Evolutionary conservation across 495 filamentous ascomycete genomes (phyloP).

Genomic region (Podospora pseudopauciseta): DNA sequence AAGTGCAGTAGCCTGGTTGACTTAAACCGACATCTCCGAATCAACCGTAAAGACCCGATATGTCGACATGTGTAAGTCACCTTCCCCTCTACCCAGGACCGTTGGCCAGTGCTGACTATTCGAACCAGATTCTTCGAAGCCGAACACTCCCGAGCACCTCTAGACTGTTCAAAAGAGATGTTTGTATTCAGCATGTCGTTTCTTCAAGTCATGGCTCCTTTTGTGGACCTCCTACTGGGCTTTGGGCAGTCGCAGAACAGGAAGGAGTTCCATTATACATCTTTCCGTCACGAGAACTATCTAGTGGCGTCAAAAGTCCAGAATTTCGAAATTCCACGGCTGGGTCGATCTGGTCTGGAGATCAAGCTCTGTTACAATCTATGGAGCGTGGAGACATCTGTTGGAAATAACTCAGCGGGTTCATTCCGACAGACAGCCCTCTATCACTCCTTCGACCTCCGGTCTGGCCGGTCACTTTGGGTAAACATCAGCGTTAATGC

Average conservation of each 20-base stretch:
- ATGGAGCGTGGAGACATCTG: background rate
- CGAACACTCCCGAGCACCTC: background rate
- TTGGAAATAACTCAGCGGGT: background rate
- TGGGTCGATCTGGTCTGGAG: background rate
- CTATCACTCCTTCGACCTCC: background rate
- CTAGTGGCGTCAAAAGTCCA: background rate
- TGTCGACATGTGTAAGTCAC: background rate
- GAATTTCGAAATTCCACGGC: background rate
- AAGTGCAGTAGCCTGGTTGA: too few species aligned
- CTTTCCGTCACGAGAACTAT: background rate
- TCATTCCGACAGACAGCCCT: background rate
- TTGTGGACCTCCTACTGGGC: background rate
- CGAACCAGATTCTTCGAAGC: background rate
- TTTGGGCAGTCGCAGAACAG: background rate
- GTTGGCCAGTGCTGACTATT: too few species aligned
- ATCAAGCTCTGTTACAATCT: background rate
- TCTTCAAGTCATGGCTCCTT: background rate
- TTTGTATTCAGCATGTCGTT: background rate
- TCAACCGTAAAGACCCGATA: slow-evolving; percentile 1
- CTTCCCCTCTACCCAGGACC: background rate
- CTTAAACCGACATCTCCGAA: background rate
- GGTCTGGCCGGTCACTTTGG: slow-evolving; percentile 1
- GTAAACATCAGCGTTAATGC: background rate
- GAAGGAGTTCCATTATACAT: slow-evolving; percentile 3
- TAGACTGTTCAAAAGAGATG: slow-evolving; percentile 4